phyloP scores from a whole-genome alignment of 192 early-diverging fungal species.

The Coemansia sp. region DNA sequence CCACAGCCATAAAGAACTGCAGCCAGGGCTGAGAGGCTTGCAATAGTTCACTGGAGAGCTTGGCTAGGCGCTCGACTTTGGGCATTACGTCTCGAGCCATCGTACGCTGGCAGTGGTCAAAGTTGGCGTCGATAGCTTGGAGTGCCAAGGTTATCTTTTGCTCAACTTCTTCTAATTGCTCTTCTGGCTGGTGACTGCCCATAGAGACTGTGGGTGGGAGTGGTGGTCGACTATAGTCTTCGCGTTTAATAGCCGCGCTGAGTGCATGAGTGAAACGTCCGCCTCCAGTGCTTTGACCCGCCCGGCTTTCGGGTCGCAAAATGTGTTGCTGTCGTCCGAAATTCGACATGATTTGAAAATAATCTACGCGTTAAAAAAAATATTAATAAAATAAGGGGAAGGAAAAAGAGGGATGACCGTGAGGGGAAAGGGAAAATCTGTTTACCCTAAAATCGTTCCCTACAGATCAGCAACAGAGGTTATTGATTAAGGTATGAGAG shows the following conservation, averaged over 20 bases:
- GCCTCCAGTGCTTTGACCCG: slow-evolving; percentile 16
- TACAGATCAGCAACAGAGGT: too few species aligned
- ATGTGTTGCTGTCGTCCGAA: slow-evolving; percentile 21
- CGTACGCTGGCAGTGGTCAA: slow-evolving; percentile 54
- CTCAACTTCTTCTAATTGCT: slow-evolving; percentile 53
- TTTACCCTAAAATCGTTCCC: not conserved
- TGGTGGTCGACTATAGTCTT: slow-evolving; percentile 23
- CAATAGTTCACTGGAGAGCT: slow-evolving; percentile 44
- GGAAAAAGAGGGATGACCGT: not conserved
- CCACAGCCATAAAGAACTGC: slow-evolving; percentile 56
- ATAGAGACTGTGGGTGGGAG: slow-evolving; percentile 13
- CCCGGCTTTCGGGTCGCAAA: slow-evolving; percentile 31
- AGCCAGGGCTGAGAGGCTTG: slow-evolving; percentile 55
- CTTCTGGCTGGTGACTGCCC: slow-evolving; percentile 20
- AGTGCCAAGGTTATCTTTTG: slow-evolving; percentile 54
- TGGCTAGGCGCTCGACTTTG: slow-evolving; percentile 45
- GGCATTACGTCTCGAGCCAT: slow-evolving; percentile 55
- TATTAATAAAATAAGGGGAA: not conserved
- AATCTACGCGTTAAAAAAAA: not conserved
- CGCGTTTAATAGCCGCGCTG: slow-evolving; percentile 38
- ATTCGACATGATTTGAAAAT: slow-evolving; percentile 24
- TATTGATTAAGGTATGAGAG: too few species aligned
- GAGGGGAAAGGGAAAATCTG: not conserved
- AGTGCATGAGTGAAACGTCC: slow-evolving; percentile 40
- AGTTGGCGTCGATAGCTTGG: slow-evolving; percentile 55